Percentiles rank a stretch among this genome's conserved stretches.
Evolutionary conservation across 441 rosid species (phyloP).

Genomic region (Capsella rubella): DNA sequence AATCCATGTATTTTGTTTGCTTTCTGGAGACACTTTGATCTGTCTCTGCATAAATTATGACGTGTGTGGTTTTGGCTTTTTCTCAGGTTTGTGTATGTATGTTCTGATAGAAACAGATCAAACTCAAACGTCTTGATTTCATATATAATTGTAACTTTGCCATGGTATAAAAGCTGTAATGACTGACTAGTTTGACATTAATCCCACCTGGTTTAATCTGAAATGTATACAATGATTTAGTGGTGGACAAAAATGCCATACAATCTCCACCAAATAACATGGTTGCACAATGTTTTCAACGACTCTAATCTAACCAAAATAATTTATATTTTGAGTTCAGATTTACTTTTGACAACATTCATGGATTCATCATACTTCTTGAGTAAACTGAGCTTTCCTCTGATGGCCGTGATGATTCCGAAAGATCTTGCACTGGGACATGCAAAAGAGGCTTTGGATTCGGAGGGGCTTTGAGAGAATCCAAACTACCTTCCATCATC

Average conservation of each 20-base stretch:
- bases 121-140: constrained; percentile 29
- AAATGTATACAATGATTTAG: constrained; percentile 1
- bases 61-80: constrained; percentile 31
- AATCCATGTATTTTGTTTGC: constrained; percentile 26
- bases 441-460: constrained; percentile 47
- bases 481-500: constrained; percentile 53
- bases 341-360: not conserved
- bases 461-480: constrained; percentile 51
- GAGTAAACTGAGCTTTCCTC: constrained; percentile 24
- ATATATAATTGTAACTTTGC: constrained; percentile 24
- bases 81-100: constrained; percentile 35
- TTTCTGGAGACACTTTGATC: not conserved
- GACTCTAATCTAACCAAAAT: not conserved
- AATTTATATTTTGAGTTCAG: not conserved
- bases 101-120: constrained; percentile 39
- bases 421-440: constrained; percentile 25
- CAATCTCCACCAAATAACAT: not conserved
- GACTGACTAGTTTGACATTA: constrained; percentile 23
- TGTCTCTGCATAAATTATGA: constrained; percentile 31
- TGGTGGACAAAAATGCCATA: not conserved
- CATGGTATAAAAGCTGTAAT: constrained; percentile 20
- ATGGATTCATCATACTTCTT: constrained; percentile 15
- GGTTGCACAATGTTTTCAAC: not conserved
- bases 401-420: constrained; percentile 14
- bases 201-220: not conserved